Conservation (phyloP, 768 basidiomycete species). For the Boletus tylopilopsis region DNA sequence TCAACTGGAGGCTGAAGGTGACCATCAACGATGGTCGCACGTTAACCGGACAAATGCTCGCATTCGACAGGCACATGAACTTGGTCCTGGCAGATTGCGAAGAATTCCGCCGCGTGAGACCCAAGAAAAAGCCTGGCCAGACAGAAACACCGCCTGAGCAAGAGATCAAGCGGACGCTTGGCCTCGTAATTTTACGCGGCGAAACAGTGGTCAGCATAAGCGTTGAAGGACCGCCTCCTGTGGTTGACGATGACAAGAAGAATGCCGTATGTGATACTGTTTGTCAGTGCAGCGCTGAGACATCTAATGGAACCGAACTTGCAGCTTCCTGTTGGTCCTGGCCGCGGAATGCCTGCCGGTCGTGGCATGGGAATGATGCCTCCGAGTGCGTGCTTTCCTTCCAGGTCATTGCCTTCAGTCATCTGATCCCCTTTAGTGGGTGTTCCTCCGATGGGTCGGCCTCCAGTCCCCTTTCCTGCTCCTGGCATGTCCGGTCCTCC, state of each 20-base stretch:
- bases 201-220: conserved; percentile 94
- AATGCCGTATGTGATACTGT: conserved; percentile 52
- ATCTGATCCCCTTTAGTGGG: conserved; percentile 43
- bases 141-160: conserved; percentile 70
- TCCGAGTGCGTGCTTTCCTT: conserved; percentile 51
- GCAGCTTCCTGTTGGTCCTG: conserved; percentile 84
- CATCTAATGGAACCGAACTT: conserved; percentile 18
- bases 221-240: conserved; percentile 94
- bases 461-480: conserved; percentile 57
- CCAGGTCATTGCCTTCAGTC: conserved; percentile 14
- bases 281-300: conserved; percentile 1
- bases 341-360: conserved; percentile 93
- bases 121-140: conserved; percentile 87
- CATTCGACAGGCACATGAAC: conserved; percentile 99
- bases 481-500: conserved; percentile 87
- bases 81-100: conserved; percentile 97
- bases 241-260: conserved; percentile 87
- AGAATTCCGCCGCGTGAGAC: conserved; percentile 89
- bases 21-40: conserved; percentile 97
- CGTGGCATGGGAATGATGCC: conserved; percentile 97
- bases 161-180: conserved; percentile 94
- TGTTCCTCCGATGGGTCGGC: conserved; percentile 57
- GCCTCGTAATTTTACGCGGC: conserved; percentile 94
- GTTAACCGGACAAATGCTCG: conserved; percentile 97
- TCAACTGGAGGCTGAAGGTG: conserved; percentile 97